Percentiles rank a stretch among this genome's conserved stretches.
Conservation (phyloP, 2,329 filamentous ascomycete species). For the Alternaria triticimaculans region DNA sequence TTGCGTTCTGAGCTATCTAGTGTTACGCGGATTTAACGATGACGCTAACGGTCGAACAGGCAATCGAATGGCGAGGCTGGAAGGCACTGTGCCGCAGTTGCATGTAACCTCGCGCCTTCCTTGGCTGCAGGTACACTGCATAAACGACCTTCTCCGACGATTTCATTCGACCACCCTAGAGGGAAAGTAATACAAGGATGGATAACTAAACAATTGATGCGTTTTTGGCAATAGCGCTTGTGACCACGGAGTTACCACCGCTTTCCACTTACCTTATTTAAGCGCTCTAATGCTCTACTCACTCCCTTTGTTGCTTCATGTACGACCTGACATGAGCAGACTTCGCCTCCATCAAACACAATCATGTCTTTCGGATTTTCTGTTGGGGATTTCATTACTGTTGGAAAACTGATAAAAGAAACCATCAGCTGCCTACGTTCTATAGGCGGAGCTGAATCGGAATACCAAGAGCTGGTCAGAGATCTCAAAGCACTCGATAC, state of each 20-base stretch:
- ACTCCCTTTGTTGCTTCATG: too few species aligned
- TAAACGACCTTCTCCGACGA: neutral
- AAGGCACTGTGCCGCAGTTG: neutral
- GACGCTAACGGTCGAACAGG: neutral
- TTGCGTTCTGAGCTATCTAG: neutral
- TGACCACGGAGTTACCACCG: neutral
- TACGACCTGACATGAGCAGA: too few species aligned
- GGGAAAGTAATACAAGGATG: neutral
- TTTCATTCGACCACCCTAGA: neutral
- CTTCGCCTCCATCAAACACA: neutral
- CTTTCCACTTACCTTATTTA: accelerated
- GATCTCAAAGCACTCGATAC: neutral
- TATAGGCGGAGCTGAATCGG: neutral
- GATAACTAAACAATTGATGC: neutral
- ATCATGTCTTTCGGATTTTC: neutral
- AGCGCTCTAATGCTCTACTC: neutral
- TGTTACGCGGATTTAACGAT: neutral
- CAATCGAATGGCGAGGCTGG: neutral
- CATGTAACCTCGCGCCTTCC: neutral
- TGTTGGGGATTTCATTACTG: neutral
- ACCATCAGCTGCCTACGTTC: neutral
- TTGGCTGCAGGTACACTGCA: neutral
- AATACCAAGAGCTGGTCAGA: neutral
- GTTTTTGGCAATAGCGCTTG: neutral
- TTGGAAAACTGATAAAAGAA: neutral